Conservation (phyloP, 371 early-diverging fungal genomes). For the Mortierella sp. region DNA sequence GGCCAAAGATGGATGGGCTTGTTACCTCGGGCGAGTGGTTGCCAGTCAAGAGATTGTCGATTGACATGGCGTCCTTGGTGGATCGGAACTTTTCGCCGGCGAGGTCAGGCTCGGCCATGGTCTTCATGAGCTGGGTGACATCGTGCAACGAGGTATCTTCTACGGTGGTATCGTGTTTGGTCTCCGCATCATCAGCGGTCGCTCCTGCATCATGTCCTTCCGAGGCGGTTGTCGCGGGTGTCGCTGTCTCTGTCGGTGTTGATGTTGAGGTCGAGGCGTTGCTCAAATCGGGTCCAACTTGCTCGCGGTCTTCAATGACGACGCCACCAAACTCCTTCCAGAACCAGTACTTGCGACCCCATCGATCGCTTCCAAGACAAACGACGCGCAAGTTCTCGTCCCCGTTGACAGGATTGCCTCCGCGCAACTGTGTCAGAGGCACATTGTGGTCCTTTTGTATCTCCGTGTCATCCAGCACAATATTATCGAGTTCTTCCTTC, state of each 20-base stretch:
- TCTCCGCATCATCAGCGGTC: background rate
- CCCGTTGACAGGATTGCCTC: constrained; percentile 45
- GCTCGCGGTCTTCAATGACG: constrained; percentile 48
- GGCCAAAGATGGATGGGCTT: background rate
- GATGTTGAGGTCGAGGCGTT: background rate
- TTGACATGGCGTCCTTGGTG: constrained; percentile 40
- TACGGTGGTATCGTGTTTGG: background rate
- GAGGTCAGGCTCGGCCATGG: constrained; percentile 49
- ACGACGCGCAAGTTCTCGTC: constrained; percentile 49
- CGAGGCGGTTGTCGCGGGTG: background rate
- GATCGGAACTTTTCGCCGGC: constrained; percentile 24
- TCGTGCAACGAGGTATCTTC: constrained; percentile 24
- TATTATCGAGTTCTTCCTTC: constrained; percentile 43
- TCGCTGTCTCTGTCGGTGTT: background rate
- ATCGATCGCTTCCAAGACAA: constrained; percentile 51
- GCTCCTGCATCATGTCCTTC: background rate
- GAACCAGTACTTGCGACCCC: constrained; percentile 58
- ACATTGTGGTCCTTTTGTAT: constrained; percentile 55
- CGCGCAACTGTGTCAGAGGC: constrained; percentile 45
- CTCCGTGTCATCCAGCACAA: constrained; percentile 36
- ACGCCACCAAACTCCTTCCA: constrained; percentile 58
- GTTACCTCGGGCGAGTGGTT: constrained; percentile 1
- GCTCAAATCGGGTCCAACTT: constrained; percentile 32
- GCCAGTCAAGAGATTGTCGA: constrained; percentile 32
- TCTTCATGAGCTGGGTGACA: constrained; percentile 44